Conservation (phyloP, 257 asterid species). For the Avicennia marina region DNA sequence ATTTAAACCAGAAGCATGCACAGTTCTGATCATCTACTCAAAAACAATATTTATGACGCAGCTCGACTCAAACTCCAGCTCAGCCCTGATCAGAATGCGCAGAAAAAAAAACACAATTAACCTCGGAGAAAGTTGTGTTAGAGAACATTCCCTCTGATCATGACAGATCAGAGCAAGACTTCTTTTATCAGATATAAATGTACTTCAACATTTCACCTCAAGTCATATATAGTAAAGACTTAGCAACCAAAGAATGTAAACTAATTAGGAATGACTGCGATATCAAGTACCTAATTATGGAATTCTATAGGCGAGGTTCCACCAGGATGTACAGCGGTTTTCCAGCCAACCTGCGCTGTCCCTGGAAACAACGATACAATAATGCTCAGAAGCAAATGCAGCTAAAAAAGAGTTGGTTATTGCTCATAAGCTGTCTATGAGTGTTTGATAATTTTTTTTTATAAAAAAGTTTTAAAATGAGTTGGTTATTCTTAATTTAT, state of each 20-base stretch:
- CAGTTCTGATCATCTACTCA: not conserved
- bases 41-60: not conserved
- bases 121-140: not conserved
- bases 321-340: constrained; percentile 56
- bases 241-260: not conserved
- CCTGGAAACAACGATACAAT: constrained; percentile 24
- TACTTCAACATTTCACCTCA: not conserved
- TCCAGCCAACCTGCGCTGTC: constrained; percentile 46
- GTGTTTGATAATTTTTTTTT: too few species aligned
- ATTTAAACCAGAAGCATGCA: constrained; percentile 10
- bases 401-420: not conserved
- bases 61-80: too few species aligned
- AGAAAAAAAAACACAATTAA: not conserved
- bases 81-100: not conserved
- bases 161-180: not conserved
- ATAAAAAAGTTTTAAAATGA: too few species aligned
- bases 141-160: not conserved
- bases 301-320: constrained; percentile 49
- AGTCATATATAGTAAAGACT: not conserved
- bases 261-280: not conserved
- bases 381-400: not conserved
- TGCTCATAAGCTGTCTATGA: too few species aligned
- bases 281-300: constrained; percentile 8
- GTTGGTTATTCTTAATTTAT: too few species aligned
- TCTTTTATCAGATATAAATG: not conserved